Evolutionary conservation across 345 rosid genomes (phyloP), one percentile per base, ranked within the genome.

Genomic region (Moricandia moricandioides): DNA sequence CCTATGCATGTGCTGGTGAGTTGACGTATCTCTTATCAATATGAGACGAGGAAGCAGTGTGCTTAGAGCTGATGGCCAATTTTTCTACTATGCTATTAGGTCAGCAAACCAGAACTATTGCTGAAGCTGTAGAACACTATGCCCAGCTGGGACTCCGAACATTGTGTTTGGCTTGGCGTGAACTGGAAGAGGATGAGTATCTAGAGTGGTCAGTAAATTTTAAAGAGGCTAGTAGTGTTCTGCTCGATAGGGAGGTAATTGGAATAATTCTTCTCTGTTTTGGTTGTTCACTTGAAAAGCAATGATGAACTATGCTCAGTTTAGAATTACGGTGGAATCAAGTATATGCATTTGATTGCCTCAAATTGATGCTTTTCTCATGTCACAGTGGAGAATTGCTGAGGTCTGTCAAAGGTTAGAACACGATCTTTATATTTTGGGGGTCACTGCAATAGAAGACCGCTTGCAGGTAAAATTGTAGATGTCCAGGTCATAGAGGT

Each of bases 111-210:
- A 85, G 96, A 81, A 85, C 76, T 33, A 33, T 33, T 83, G 67
- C 51, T 77, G 98, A 95, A 80, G 97, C 98, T 69, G 94, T 90
- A 30, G 99, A 95, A 16, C 94, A 92, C 67, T 95, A 90, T 89
- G 80, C 94, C 68, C 97, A 90, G 77, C 73, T 89, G 84, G 99
- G 99, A 59, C 85, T 95, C 58, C 98, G 97, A 49, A 95, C 97
- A 47, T 85, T 95, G 78, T 95, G 97, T 84, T 75, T 95, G 89
- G 98, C 99, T 72, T 92, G 96, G 88, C 88, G 99, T 69, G 99
- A 90, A 81, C 62, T 95, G 62, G 82, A 83, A 82, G 91, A 87
- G 70, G 84, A 88, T 62, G 98, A 95, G 83, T 95, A 90, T 85
- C 81, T 65, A 31, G 93, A 87, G 78, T 95, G 98, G 98, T 90